Conservation (phyloP, 2,329 filamentous ascomycete species). For the Akanthomyces dipterigenus region DNA sequence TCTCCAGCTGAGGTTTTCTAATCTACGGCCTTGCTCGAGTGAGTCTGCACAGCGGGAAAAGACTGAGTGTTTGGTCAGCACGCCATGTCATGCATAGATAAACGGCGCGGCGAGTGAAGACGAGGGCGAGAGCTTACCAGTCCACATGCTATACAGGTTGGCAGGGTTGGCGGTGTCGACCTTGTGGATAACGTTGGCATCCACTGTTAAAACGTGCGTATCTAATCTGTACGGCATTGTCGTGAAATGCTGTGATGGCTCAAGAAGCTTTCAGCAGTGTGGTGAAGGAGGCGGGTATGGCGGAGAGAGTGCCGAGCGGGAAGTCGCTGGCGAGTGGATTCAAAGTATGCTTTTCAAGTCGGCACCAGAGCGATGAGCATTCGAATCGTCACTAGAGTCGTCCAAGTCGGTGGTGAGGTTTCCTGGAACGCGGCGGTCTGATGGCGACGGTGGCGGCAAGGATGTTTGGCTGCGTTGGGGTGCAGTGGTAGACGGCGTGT, state of each 20-base stretch:
- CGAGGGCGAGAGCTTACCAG: slow-evolving; percentile 55
- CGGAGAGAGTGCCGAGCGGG: slow-evolving; percentile 11
- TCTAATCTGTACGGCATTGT: slow-evolving; percentile 78
- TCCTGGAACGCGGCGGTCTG: neutral
- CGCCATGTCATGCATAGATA: neutral
- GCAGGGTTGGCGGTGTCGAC: slow-evolving; percentile 90
- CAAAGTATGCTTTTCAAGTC: slow-evolving; percentile 5
- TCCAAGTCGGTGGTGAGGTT: neutral
- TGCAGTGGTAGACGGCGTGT: neutral
- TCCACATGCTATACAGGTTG: slow-evolving; percentile 95
- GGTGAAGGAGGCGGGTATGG: slow-evolving; percentile 14
- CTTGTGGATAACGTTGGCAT: slow-evolving; percentile 86
- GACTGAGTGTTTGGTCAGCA: slow-evolving; percentile 49
- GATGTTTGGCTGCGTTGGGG: neutral
- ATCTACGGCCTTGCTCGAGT: slow-evolving; percentile 81
- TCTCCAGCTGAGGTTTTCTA: slow-evolving; percentile 95
- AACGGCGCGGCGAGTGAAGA: neutral
- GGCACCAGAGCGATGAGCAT: slow-evolving; percentile 11
- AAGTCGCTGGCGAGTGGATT: slow-evolving; percentile 7
- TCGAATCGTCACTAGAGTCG: neutral
- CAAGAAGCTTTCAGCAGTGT: slow-evolving; percentile 29
- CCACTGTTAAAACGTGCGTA: slow-evolving; percentile 82
- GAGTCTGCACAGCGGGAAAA: slow-evolving; percentile 93
- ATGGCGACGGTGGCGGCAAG: neutral
- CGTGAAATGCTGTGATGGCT: slow-evolving; percentile 27